Percentiles rank a stretch among this genome's conserved stretches.
Evolutionary conservation across 306 rosid species (phyloP).

Genomic region (Trifolium repens): DNA sequence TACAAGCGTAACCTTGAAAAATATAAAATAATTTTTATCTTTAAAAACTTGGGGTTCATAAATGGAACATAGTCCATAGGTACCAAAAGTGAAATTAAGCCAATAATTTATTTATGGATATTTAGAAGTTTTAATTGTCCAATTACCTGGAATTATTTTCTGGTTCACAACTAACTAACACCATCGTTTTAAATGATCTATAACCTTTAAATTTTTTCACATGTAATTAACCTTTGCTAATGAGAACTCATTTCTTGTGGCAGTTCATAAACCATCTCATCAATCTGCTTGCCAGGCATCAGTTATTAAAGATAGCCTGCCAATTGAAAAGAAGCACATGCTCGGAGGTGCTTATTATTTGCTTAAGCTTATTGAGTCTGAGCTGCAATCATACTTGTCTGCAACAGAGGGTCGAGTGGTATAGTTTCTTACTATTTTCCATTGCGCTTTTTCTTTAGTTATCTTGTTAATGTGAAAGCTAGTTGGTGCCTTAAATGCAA

Average conservation of each 20-base stretch:
- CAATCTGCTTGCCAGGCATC: conserved; percentile 95
- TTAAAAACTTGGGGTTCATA: neutral
- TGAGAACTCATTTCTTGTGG: conserved; percentile 40
- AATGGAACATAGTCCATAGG: neutral
- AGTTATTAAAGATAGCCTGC: conserved; percentile 88
- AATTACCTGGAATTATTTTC: conserved; percentile 27
- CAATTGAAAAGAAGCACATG: conserved; percentile 90
- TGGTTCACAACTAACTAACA: conserved; percentile 5
- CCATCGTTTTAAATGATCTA: conserved; percentile 24
- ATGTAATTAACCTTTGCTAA: conserved; percentile 32
- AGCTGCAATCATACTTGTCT: neutral
- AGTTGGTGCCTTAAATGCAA: neutral
- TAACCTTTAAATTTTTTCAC: conserved; percentile 31
- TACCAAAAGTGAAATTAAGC: neutral
- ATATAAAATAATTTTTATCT: neutral
- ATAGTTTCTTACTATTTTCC: neutral
- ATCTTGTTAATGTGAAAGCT: too few species aligned
- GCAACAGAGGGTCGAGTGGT: neutral
- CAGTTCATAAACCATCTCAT: conserved; percentile 97
- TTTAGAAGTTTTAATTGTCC: conserved; percentile 27
- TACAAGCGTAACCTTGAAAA: neutral
- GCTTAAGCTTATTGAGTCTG: conserved; percentile 44
- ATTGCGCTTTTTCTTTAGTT: too few species aligned
- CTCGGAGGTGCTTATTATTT: conserved; percentile 90
- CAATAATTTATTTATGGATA: neutral